Evolutionary conservation across 2,329 filamentous ascomycete species (phyloP).

Genomic region (Orbilia quercus): DNA sequence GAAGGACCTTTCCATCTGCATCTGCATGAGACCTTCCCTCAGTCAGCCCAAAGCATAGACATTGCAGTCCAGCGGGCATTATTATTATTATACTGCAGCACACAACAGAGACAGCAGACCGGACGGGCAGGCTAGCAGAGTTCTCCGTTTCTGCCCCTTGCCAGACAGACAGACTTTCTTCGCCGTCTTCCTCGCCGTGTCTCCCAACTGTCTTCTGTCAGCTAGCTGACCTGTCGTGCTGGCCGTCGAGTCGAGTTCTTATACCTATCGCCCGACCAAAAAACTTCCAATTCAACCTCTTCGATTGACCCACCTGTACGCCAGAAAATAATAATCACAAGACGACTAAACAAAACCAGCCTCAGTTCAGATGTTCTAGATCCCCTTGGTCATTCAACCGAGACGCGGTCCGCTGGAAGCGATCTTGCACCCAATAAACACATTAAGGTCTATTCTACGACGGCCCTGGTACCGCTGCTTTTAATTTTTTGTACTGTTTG

Average conservation of each 20-base stretch:
- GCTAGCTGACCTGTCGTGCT: constrained; percentile 30
- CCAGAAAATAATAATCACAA: no score
- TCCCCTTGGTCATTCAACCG: neutral
- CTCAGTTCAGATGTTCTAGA: constrained; percentile 21
- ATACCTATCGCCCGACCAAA: no score
- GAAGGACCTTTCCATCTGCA: constrained; percentile 29
- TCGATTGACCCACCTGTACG: constrained; percentile 4
- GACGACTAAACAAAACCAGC: constrained; percentile 3
- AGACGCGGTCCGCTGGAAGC: neutral
- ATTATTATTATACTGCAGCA: no score
- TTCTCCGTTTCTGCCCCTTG: neutral
- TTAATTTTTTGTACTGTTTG: constrained; percentile 45
- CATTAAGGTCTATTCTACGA: constrained; percentile 29
- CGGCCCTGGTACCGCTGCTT: constrained; percentile 50
- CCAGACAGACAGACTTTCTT: no score
- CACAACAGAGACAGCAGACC: neutral
- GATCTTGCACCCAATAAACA: neutral
- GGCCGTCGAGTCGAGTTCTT: neutral
- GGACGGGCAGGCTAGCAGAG: neutral
- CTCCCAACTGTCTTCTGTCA: neutral
- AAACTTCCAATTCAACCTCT: neutral
- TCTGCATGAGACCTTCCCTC: constrained; percentile 14
- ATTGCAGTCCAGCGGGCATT: no score
- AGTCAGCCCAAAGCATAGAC: constrained; percentile 8
- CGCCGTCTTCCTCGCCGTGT: neutral